Conservation (phyloP, 306 rosid species). For the Dalbergia cultrata region DNA sequence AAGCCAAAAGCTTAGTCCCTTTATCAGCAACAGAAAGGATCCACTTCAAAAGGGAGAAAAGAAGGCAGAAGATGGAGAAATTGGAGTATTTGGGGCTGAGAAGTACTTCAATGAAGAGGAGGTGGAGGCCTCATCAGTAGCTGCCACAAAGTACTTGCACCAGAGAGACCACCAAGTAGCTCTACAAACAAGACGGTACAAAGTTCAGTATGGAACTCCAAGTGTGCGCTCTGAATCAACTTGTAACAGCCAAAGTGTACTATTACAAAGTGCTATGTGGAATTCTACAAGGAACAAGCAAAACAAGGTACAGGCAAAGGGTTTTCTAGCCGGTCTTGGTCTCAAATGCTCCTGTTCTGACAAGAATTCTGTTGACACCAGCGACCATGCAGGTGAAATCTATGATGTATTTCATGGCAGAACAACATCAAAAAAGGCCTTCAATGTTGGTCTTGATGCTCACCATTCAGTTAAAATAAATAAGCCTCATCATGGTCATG, state of each 20-base stretch:
- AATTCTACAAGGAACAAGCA: slow-evolving; percentile 34
- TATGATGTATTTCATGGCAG: slow-evolving; percentile 44
- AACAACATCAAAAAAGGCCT: slow-evolving; percentile 39
- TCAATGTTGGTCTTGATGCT: slow-evolving; percentile 41
- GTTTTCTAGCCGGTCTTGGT: slow-evolving; percentile 66
- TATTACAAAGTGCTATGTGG: slow-evolving; percentile 48
- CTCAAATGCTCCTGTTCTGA: slow-evolving; percentile 75
- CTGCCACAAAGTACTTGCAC: slow-evolving; percentile 47
- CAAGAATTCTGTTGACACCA: slow-evolving; percentile 66
- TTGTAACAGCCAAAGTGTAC: slow-evolving; percentile 76
- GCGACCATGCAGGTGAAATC: slow-evolving; percentile 58
- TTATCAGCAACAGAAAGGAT: slow-evolving; percentile 29
- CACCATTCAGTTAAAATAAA: slow-evolving; percentile 45
- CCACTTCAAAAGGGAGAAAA: slow-evolving; percentile 37
- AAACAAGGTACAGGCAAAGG: slow-evolving; percentile 50
- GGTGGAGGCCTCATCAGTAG: slow-evolving; percentile 50
- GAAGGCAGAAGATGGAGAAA: slow-evolving; percentile 71
- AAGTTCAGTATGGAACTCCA: slow-evolving; percentile 63
- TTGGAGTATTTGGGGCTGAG: slow-evolving; percentile 90
- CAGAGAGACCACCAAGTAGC: slow-evolving; percentile 37
- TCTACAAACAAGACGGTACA: slow-evolving; percentile 44
- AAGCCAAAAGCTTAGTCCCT: slow-evolving; percentile 38
- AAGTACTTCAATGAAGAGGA: slow-evolving; percentile 82
- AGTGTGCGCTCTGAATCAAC: slow-evolving; percentile 77
- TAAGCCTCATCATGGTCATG: slow-evolving; percentile 37